Base-by-base conservation (phyloP, 164 flowering plant genomes). In the Piper betle region DNA sequence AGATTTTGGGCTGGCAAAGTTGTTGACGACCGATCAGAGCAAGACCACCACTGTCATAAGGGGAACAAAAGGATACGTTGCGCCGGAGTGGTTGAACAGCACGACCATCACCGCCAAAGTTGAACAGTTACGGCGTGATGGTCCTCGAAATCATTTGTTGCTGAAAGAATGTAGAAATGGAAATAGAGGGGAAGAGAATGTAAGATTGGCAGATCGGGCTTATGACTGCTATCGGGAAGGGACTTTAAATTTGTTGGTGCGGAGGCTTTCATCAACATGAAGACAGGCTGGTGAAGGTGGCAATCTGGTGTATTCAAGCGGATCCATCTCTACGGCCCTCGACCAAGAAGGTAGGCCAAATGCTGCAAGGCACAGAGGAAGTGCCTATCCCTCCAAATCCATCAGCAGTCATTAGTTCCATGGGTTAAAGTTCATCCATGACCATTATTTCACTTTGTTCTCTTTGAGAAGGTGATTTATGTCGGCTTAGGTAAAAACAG, bases 331-430 rank as follows among this genome's bases (percentile, higher is more conserved):
- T 46, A 15, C 7, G 50, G 50, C 50, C 50, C 10, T 15, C 3
- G 12, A 43, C 12, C 12, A 43, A 43, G 50, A 43, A 43, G 50
- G 50, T 43, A 15, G 12, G 50, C 10, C 50, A 43, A 15, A 43
- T 43, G 50, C 12, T 43, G 50, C 78, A 77, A 60, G 83, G 78
- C 43, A 48, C 53, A 4, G 72, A 70, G 18, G 72, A 74, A 62
- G 72, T 79, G n/a, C 11, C 61, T 11, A 38, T 39, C 9, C 81
- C 78, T 2, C 74, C 76, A n/a, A 8, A 58, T 25, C 71, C 72
- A 15, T 71, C 61, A n/a, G 40, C 66, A 55, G 43, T 37, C 52
- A 63, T 59, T 38, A 63, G 66, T 63, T 41, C 71, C 40, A 48
- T 25, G 15, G 38, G 50, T 16, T 59, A 33, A 39, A 17, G 20